Base-by-base conservation (phyloP, 73 alveolate genomes). In the Paramecium tetraurelia region DNA sequence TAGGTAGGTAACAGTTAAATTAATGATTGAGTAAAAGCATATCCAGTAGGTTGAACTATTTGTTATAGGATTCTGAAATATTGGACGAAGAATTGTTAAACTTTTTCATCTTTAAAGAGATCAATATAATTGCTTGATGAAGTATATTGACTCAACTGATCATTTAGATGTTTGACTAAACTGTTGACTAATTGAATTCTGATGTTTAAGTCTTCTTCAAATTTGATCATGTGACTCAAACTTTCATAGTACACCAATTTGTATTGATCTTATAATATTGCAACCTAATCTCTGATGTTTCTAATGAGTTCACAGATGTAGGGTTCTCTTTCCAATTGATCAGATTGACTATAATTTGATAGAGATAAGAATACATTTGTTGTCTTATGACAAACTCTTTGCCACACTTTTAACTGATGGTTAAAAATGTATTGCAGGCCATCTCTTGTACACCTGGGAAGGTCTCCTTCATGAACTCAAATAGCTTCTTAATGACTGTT, bases 361-460 rank as follows among this genome's bases (percentile, higher is more conserved):
- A 77, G 18, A 33, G 9, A 41, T 21, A 53, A 53, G 4, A 53
- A 16, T 80, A 80, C 90, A 27, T 85, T 71, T 53, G 11, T 89
- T 89, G 31, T 46, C 16, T 44, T n/a, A 89, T 92, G 5, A 95
- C 93, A 59, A 96, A 96, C 48, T 94, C 95, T 36, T 68, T 90
- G 1, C 98, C 98, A 89, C 98, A 94, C 89, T 94, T 96, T 76
- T 94, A 80, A 58, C 95, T 75, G 6, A 98, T 97, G 58, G 97
- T 97, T 48, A 98, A 80, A 96, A 98, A 98, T 16, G 99, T 98
- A 69, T 98, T 99, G 93, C 98, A 94, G 0, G 99, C 99, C 98
- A 98, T 97, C 92, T 98, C 99, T 92, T 98, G 95, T 1, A 98
- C 99, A 12, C 99, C 99, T 38, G 99, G 99, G 88, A 96, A 98